A percentile compares a stretch with the other conserved stretches of the same genome.
These are phyloP conservation scores for Yarrowia sp. DNA, from an alignment of 805 yeast species.

Conservation along the genomic window DNA sequence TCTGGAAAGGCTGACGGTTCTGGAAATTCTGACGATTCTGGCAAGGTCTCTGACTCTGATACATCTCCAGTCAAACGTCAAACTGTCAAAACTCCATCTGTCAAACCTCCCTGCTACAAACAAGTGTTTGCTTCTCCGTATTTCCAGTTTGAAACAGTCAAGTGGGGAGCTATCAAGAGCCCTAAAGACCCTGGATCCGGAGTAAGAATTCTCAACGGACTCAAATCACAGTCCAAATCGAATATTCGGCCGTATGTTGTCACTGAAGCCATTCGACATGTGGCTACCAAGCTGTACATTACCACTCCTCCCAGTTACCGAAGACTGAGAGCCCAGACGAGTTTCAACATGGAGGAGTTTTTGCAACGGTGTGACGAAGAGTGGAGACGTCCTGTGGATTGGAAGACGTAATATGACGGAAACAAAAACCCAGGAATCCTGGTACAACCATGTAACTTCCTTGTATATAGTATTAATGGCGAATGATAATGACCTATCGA, in stretches of 20 bases:
- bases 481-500: no score
- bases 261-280: neutral
- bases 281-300: neutral
- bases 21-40: neutral
- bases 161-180: slow-evolving; percentile 1
- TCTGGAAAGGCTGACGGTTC: neutral
- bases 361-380: neutral
- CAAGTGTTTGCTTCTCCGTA: neutral
- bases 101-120: neutral
- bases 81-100: no score
- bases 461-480: neutral
- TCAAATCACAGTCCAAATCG: neutral
- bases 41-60: no score
- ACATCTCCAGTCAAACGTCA: no score
- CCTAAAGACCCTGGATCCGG: slow-evolving; percentile 14
- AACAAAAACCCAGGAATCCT: neutral
- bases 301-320: neutral
- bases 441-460: no score
- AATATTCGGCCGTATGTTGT: neutral
- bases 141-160: slow-evolving; percentile 12
- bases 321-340: neutral
- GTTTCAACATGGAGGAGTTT: neutral
- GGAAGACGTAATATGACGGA: neutral
- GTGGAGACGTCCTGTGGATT: neutral
- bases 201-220: neutral